Evolutionary conservation across 2,329 filamentous ascomycete species (phyloP).

Genomic region (Trichoderma sp.): DNA sequence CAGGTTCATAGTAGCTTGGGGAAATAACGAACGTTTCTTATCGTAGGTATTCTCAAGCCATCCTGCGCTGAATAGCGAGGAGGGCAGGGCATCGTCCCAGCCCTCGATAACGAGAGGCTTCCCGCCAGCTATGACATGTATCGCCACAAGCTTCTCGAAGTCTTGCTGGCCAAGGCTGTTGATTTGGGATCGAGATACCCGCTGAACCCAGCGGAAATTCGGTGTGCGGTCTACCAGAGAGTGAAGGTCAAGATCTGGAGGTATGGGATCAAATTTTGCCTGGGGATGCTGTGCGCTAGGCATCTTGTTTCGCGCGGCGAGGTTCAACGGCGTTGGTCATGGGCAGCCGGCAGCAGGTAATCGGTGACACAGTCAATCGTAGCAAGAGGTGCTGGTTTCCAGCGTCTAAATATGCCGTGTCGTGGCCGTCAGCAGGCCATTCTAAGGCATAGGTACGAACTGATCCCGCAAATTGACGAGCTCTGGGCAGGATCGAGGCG

Average conservation of each 20-base stretch:
- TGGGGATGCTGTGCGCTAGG: constrained; percentile 73
- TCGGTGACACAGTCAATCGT: neutral
- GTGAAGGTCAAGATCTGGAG: constrained; percentile 79
- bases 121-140: constrained; percentile 82
- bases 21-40: constrained; percentile 65
- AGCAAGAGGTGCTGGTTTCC: neutral
- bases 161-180: constrained; percentile 72
- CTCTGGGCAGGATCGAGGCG: neutral
- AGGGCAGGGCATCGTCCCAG: constrained; percentile 75
- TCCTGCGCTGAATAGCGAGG: constrained; percentile 72
- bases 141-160: constrained; percentile 81
- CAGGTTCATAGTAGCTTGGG: neutral
- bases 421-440: neutral
- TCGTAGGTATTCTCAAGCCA: constrained; percentile 82
- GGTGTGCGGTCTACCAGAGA: constrained; percentile 73
- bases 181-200: constrained; percentile 78
- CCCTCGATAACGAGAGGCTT: constrained; percentile 90
- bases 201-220: constrained; percentile 85
- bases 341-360: neutral
- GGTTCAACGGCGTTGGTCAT: neutral
- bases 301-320: constrained; percentile 56
- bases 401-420: neutral
- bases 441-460: neutral
- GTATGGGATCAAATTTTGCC: constrained; percentile 88
- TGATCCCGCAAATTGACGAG: neutral